A percentile compares a stretch with the other conserved stretches of the same genome.
Evolutionary conservation across 257 asterid genomes (phyloP).

Genomic region (Plantago major): DNA sequence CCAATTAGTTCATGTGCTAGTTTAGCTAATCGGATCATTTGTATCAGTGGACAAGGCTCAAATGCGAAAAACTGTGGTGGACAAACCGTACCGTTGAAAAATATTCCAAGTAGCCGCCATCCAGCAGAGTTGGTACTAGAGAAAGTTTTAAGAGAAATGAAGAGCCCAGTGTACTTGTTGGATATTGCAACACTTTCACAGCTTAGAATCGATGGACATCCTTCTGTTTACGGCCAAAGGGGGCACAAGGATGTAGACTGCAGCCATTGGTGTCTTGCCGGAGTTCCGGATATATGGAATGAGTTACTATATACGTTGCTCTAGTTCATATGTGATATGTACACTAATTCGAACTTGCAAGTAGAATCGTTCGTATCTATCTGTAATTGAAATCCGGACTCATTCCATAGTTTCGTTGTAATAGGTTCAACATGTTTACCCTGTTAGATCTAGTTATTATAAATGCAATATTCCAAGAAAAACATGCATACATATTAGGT

Average conservation of each 20-base stretch:
- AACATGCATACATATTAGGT: too few relatives aligned
- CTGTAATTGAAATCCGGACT: too few relatives aligned
- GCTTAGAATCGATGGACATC: slow-evolving; percentile 40
- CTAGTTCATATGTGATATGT: background rate
- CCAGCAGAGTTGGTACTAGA: slow-evolving; percentile 36
- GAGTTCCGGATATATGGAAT: slow-evolving; percentile 45
- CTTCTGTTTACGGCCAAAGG: slow-evolving; percentile 37
- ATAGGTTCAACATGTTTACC: too few relatives aligned
- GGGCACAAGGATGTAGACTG: slow-evolving; percentile 29
- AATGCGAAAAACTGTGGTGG: slow-evolving; percentile 18
- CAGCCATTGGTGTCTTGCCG: slow-evolving; percentile 45
- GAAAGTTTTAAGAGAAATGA: slow-evolving; percentile 27
- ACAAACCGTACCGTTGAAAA: slow-evolving; percentile 20
- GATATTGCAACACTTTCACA: slow-evolving; percentile 26
- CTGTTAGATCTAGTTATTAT: too few relatives aligned
- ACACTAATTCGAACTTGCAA: too few relatives aligned
- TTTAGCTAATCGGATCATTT: too few relatives aligned
- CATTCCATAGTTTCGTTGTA: too few relatives aligned
- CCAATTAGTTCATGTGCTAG: too few relatives aligned
- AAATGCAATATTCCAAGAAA: too few relatives aligned
- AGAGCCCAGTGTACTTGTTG: slow-evolving; percentile 26
- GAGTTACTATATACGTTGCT: slow-evolving; percentile 19
- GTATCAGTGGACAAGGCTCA: too few relatives aligned
- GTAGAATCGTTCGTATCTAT: too few relatives aligned
- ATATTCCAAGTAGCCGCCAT: slow-evolving; percentile 24